A percentile compares a stretch with the other conserved stretches of the same genome.
Evolutionary conservation across 257 asterid species (phyloP).

Genomic region (Misopates orontium): DNA sequence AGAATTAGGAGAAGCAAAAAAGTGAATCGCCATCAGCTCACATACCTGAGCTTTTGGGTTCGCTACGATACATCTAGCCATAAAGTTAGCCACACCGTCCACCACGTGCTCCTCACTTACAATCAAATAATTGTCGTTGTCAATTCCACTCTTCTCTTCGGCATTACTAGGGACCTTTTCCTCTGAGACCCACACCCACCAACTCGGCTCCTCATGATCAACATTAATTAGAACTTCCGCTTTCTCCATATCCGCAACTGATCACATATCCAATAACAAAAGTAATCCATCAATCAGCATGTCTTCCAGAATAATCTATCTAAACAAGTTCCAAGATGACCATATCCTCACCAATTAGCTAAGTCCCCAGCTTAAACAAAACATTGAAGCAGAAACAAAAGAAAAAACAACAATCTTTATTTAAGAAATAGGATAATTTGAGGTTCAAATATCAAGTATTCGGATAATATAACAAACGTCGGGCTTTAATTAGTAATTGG

Average conservation of each 20-base stretch:
- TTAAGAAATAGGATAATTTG: neutral
- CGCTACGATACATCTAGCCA: constrained; percentile 83
- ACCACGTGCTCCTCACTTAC: constrained; percentile 80
- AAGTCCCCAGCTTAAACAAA: neutral
- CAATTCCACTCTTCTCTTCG: constrained; percentile 80
- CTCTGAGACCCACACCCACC: constrained; percentile 98
- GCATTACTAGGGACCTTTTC: constrained; percentile 49
- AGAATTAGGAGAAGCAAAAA: too few species aligned
- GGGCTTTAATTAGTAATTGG: neutral
- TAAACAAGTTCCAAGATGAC: neutral
- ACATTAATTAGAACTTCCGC: constrained; percentile 63
- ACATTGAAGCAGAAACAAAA: too few species aligned
- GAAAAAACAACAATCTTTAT: neutral
- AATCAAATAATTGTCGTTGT: constrained; percentile 70
- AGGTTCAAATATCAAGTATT: neutral
- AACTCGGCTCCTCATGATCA: constrained; percentile 78
- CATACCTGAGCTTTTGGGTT: constrained; percentile 71
- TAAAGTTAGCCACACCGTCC: constrained; percentile 87
- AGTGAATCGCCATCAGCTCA: neutral
- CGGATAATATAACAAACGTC: too few species aligned
- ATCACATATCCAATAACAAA: constrained; percentile 22
- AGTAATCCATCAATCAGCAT: constrained; percentile 2
- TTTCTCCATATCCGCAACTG: constrained; percentile 59
- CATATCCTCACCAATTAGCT: neutral
- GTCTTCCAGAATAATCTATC: neutral